phyloP scores from a whole-genome alignment of 441 rosid species.

The Manihot esculenta region DNA sequence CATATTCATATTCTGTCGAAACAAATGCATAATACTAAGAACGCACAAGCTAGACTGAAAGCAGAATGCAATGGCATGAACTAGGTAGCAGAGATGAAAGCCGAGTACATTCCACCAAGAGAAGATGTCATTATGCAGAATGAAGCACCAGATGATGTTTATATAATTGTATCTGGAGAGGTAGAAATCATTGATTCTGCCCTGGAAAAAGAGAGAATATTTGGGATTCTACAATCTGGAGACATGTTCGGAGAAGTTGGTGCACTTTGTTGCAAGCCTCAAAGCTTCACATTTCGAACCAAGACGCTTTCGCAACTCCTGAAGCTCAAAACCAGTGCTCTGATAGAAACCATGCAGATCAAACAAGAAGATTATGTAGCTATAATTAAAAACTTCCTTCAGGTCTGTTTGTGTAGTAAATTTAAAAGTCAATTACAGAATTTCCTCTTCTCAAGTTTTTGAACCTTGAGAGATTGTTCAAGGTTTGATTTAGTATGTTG shows the following conservation, averaged over 20 bases:
- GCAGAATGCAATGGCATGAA: not conserved
- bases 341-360: constrained; percentile 65
- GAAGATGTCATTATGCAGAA: constrained; percentile 88
- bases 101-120: constrained; percentile 90
- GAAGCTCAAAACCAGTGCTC: constrained; percentile 56
- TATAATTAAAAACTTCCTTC: constrained; percentile 69
- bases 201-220: constrained; percentile 50
- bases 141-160: constrained; percentile 87
- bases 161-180: constrained; percentile 86
- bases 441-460: not conserved
- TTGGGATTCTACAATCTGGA: constrained; percentile 56
- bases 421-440: not conserved
- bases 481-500: not conserved
- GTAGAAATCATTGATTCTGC: constrained; percentile 53
- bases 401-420: constrained; percentile 32
- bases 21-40: too few relatives aligned
- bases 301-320: constrained; percentile 78
- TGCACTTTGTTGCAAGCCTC: constrained; percentile 71
- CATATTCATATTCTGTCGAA: too few relatives aligned
- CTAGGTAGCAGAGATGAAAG: constrained; percentile 79
- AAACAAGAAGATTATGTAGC: constrained; percentile 62
- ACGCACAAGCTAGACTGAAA: too few relatives aligned
- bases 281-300: constrained; percentile 65
- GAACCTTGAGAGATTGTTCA: not conserved
- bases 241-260: constrained; percentile 92